Evolutionary conservation across 2,329 filamentous ascomycete genomes (phyloP).

Genomic region (Hypoxylon sp.): DNA sequence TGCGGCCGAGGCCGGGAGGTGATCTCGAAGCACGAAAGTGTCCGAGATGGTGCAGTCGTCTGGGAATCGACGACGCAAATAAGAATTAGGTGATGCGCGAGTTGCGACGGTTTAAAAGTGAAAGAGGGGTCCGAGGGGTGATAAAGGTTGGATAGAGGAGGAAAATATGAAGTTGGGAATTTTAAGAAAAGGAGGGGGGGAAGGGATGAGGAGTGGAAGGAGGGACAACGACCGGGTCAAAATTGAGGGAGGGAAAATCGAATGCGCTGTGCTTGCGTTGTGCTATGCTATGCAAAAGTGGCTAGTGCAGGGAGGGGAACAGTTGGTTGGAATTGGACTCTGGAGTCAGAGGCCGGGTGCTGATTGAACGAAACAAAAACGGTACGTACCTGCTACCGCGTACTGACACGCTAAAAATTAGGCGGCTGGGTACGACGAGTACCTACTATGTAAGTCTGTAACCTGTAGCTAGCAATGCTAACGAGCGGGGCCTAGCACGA

Average conservation of each 20-base stretch:
- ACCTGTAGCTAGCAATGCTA: slow-evolving; percentile 28
- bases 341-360: slow-evolving; percentile 21
- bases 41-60: slow-evolving; percentile 53
- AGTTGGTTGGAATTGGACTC: slow-evolving; percentile 37
- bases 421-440: slow-evolving; percentile 39
- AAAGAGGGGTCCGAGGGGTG: slow-evolving; percentile 53
- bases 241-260: slow-evolving; percentile 51
- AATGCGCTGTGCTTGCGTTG: slow-evolving; percentile 42
- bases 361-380: slow-evolving; percentile 17
- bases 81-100: slow-evolving; percentile 46
- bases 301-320: slow-evolving; percentile 41
- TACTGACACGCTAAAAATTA: slow-evolving; percentile 37
- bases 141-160: slow-evolving; percentile 42
- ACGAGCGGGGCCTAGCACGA: slow-evolving; percentile 30
- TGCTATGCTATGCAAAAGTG: slow-evolving; percentile 46
- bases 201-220: slow-evolving; percentile 52
- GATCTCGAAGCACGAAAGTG: slow-evolving; percentile 53
- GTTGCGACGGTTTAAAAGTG: slow-evolving; percentile 43
- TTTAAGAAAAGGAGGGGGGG: slow-evolving; percentile 52
- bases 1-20: slow-evolving; percentile 55
- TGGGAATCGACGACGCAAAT: slow-evolving; percentile 50
- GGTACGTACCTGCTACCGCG: slow-evolving; percentile 30
- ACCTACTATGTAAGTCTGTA: too few species aligned
- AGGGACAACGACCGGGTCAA: slow-evolving; percentile 49
- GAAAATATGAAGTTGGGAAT: slow-evolving; percentile 51